Evolutionary conservation across 2,329 filamentous ascomycete genomes (phyloP).

Genomic region (Fusarium heterosporum): DNA sequence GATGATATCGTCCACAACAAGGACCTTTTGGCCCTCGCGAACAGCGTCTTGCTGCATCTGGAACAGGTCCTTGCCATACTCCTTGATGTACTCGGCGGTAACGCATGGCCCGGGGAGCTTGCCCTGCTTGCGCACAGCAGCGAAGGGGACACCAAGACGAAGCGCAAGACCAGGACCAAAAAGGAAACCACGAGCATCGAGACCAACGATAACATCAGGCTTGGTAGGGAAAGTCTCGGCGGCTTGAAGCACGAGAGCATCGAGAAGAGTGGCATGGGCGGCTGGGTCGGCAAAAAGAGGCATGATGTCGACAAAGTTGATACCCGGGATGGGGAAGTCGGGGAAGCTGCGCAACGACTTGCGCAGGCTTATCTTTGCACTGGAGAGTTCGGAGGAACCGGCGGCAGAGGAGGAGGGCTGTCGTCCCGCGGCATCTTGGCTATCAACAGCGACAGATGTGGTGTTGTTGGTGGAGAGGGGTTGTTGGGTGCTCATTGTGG

Average conservation of each 20-base stretch:
- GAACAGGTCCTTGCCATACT: conserved; percentile 95
- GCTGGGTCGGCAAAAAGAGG: conserved; percentile 86
- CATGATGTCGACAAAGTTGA: conserved; percentile 98
- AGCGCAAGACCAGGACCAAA: conserved; percentile 92
- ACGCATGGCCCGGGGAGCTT: conserved; percentile 93
- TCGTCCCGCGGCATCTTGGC: conserved; percentile 71
- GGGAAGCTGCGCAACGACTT: conserved; percentile 83
- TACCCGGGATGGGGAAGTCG: conserved; percentile 92
- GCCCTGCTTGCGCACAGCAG: conserved; percentile 93
- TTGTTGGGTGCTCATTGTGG: conserved; percentile 52
- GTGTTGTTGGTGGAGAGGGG: conserved; percentile 47
- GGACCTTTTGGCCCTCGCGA: conserved; percentile 85
- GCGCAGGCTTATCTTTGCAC: conserved; percentile 78
- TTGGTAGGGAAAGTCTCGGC: conserved; percentile 71
- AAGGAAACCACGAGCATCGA: conserved; percentile 94
- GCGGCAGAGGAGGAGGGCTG: conserved; percentile 71
- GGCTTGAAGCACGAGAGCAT: conserved; percentile 87
- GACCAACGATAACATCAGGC: conserved; percentile 90
- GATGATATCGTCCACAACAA: conserved; percentile 98
- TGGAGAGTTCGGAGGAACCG: conserved; percentile 73
- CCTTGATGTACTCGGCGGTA: conserved; percentile 90
- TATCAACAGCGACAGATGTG: conserved; percentile 48
- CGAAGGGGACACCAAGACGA: conserved; percentile 85
- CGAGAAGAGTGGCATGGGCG: conserved; percentile 81
- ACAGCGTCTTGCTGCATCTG: conserved; percentile 93